Conservation (phyloP, 331 rosid species). For the Malus hybrid region DNA sequence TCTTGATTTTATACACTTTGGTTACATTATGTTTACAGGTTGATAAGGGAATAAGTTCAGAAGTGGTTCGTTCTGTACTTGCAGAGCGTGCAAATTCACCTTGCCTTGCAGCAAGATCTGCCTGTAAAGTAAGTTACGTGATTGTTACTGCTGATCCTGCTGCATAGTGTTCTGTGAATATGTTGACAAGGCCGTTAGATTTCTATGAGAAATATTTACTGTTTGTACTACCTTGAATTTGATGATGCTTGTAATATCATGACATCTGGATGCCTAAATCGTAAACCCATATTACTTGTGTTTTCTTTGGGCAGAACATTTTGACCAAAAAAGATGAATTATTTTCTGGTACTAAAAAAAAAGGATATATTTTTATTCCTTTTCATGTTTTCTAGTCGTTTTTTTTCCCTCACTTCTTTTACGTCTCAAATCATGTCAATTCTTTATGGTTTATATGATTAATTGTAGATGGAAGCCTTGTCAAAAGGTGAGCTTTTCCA, state of each 20-base stretch:
- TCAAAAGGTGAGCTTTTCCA: slow-evolving; percentile 57
- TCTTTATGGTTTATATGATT: slow-evolving; percentile 19
- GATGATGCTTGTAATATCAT: not conserved
- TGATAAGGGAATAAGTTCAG: slow-evolving; percentile 70
- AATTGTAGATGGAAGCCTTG: slow-evolving; percentile 75
- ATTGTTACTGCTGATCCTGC: not conserved
- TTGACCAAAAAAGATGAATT: not conserved
- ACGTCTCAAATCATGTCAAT: not conserved
- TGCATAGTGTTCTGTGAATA: not conserved
- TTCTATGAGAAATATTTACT: not conserved
- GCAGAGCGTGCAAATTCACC: slow-evolving; percentile 74
- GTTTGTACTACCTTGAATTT: not conserved
- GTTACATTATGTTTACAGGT: slow-evolving; percentile 43
- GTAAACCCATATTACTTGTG: not conserved
- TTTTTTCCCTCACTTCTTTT: too few species aligned
- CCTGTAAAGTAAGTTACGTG: slow-evolving; percentile 46
- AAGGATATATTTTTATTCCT: not conserved
- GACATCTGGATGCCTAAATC: not conserved
- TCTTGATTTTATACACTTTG: not conserved
- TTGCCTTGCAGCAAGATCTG: slow-evolving; percentile 74
- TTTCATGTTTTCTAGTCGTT: not conserved
- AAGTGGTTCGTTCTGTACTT: slow-evolving; percentile 76
- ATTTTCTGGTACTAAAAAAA: not conserved
- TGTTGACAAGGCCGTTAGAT: not conserved
- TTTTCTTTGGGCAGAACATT: not conserved